These are phyloP conservation scores for Leccinum barrowsii DNA, from an alignment of 768 basidiomycete species.

Conservation along the genomic window DNA sequence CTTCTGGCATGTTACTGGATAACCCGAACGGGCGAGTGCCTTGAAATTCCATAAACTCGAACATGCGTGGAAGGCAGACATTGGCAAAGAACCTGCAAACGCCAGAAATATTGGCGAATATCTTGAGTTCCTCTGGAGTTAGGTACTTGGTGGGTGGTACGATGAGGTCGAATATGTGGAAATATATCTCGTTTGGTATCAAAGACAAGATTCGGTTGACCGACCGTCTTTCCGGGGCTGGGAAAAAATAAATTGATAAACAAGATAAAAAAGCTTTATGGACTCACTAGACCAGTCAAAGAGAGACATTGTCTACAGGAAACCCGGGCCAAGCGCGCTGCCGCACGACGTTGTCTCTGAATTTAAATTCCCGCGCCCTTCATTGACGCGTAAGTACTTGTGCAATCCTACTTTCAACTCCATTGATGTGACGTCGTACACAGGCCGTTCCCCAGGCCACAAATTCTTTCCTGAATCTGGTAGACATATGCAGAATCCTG, in stretches of 20 bases:
- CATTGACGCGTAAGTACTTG: too few species aligned
- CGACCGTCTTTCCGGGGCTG: background rate
- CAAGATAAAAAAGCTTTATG: background rate
- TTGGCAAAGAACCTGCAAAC: background rate
- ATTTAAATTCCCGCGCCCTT: too few species aligned
- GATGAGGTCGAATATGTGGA: background rate
- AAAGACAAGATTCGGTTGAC: background rate
- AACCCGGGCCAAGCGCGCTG: too few species aligned
- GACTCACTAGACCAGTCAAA: background rate
- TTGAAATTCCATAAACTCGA: background rate
- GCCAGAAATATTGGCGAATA: background rate
- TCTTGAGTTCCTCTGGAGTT: background rate
- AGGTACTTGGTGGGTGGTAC: background rate
- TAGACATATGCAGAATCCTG: too few species aligned
- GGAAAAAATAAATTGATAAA: too few species aligned
- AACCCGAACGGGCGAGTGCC: too few species aligned
- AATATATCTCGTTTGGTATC: background rate
- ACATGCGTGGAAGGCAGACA: background rate
- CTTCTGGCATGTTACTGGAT: too few species aligned
- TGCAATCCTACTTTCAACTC: too few species aligned
- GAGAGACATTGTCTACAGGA: background rate
- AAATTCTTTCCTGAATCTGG: too few species aligned
- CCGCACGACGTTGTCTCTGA: too few species aligned
- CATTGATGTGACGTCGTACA: too few species aligned
- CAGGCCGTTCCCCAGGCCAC: too few species aligned